A percentile compares a stretch with the other conserved stretches of the same genome.
phyloP scores from a whole-genome alignment of 2,329 filamentous ascomycete genomes.

The Blastomyces gilchristii region DNA sequence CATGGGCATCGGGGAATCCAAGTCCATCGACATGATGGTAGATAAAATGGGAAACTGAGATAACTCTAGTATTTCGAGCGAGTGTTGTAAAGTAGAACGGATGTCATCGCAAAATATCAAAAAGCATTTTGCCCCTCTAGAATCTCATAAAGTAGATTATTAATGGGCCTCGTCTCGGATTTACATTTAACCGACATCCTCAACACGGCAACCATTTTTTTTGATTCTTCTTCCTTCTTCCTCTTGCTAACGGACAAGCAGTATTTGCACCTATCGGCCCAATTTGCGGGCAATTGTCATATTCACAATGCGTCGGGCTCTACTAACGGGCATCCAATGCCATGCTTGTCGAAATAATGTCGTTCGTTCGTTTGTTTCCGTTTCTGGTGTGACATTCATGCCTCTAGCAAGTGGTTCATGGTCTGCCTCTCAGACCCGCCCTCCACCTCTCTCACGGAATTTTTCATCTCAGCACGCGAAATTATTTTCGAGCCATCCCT shows the following conservation, averaged over 20 bases:
- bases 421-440: background rate
- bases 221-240: background rate
- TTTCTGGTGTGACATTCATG: conserved; percentile 21
- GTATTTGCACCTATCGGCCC: background rate
- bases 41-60: background rate
- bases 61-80: background rate
- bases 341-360: conserved; percentile 23
- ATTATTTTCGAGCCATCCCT: background rate
- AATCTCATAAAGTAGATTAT: background rate
- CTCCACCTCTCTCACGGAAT: background rate
- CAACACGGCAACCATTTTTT: background rate
- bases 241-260: background rate
- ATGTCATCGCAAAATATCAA: conserved; percentile 2
- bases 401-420: conserved; percentile 11
- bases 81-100: background rate
- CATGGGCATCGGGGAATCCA: conserved; percentile 47
- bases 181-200: background rate
- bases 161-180: background rate
- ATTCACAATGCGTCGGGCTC: conserved; percentile 24
- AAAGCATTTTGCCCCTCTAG: conserved; percentile 2
- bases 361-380: conserved; percentile 23
- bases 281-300: background rate
- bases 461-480: background rate
- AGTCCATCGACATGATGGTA: conserved; percentile 47
- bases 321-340: conserved; percentile 24